Conservation (phyloP, 179 eudicot genomes). For the Amaranthus tricolor region DNA sequence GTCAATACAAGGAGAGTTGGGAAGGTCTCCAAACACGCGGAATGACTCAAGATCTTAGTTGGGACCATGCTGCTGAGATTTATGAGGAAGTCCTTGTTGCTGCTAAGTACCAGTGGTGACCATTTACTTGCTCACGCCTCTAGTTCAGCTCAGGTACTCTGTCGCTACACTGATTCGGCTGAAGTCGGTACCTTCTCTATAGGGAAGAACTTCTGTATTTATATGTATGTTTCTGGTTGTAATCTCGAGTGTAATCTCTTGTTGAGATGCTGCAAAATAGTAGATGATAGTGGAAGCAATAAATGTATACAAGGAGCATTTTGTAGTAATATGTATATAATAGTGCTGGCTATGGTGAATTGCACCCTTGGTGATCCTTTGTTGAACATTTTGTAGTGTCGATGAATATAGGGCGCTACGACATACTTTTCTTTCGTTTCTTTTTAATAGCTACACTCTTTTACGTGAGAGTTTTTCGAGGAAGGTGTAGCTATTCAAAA, state of each 20-base stretch:
- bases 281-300: slow-evolving; percentile 4
- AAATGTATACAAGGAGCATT: background rate
- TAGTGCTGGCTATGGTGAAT: too few relatives aligned
- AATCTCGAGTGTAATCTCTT: background rate
- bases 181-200: background rate
- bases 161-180: background rate
- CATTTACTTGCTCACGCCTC: background rate
- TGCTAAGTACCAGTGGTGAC: slow-evolving; percentile 89
- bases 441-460: too few relatives aligned
- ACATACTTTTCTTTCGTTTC: too few relatives aligned
- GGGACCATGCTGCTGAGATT: slow-evolving; percentile 78
- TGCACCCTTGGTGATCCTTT: too few relatives aligned
- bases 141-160: background rate
- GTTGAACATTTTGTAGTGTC: too few relatives aligned
- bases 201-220: slow-evolving; percentile 9
- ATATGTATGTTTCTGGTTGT: background rate
- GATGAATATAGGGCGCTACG: too few relatives aligned
- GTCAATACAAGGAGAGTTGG: slow-evolving; percentile 75
- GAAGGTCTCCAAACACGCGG: slow-evolving; percentile 75
- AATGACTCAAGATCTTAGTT: slow-evolving; percentile 79
- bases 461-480: too few relatives aligned
- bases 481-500: too few relatives aligned
- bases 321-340: background rate
- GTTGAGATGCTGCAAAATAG: slow-evolving; percentile 14
- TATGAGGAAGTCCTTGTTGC: slow-evolving; percentile 89